phyloP scores from a whole-genome alignment of 2,329 filamentous ascomycete species.

The Ramichloridium luteum region DNA sequence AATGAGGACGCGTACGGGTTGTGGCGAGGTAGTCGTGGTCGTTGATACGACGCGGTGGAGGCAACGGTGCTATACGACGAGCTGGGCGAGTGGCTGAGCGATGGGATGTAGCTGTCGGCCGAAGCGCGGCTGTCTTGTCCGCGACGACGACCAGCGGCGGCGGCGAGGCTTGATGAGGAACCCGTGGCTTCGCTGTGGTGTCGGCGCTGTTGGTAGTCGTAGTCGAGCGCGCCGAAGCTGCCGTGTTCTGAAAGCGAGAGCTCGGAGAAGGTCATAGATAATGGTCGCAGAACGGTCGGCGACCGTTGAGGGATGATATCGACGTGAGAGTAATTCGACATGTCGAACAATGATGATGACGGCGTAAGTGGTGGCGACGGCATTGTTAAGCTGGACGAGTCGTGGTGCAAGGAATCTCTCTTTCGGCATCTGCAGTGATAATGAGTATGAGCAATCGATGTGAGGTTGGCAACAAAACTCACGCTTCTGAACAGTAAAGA shows the following conservation, averaged over 20 bases:
- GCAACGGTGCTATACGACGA: conserved; percentile 31
- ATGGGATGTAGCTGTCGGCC: conserved; percentile 28
- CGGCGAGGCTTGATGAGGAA: neutral
- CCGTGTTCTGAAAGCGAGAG: conserved; percentile 20
- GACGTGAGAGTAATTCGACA: conserved; percentile 13
- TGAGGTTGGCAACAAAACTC: conserved; percentile 20
- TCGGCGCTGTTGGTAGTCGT: conserved; percentile 6
- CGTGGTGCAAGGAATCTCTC: conserved; percentile 25
- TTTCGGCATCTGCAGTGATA: conserved; percentile 39
- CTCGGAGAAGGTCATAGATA: conserved; percentile 31
- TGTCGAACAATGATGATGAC: conserved; percentile 14
- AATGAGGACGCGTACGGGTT: conserved; percentile 30
- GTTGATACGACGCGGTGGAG: conserved; percentile 32
- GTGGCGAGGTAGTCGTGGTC: conserved; percentile 15
- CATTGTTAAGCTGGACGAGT: conserved; percentile 23
- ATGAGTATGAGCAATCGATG: too few species aligned
- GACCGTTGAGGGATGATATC: conserved; percentile 38
- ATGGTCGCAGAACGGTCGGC: conserved; percentile 30
- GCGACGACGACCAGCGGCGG: conserved; percentile 4
- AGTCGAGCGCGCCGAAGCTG: conserved; percentile 5
- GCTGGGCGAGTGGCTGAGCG: conserved; percentile 35
- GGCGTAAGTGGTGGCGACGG: conserved; percentile 22
- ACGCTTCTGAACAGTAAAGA: conserved; percentile 55
- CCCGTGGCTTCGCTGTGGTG: too few species aligned
- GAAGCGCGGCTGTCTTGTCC: conserved; percentile 19